A percentile compares a stretch with the other conserved stretches of the same genome.
Evolutionary conservation across 495 filamentous ascomycete species (phyloP).

Genomic region (Oidiodendron maius): DNA sequence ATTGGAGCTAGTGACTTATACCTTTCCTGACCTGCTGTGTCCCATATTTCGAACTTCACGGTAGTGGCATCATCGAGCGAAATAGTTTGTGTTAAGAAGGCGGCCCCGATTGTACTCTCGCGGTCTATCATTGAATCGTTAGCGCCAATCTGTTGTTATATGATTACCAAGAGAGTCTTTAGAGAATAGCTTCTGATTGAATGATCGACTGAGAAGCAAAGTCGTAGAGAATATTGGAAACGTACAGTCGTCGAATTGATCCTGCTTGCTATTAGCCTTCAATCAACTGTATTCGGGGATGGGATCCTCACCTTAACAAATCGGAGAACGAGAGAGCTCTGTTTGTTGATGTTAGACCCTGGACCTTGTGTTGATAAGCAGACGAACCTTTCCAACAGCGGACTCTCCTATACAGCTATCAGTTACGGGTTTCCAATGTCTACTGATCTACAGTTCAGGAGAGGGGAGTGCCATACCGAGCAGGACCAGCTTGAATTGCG

Average conservation of each 20-base stretch:
- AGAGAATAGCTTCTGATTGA: no score
- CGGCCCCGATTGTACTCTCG: slow-evolving; percentile 97
- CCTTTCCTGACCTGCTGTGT: slow-evolving; percentile 95
- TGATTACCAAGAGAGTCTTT: no score
- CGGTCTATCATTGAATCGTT: slow-evolving; percentile 42
- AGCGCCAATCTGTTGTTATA: not conserved
- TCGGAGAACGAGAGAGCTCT: slow-evolving; percentile 95
- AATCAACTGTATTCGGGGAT: no score
- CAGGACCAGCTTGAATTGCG: slow-evolving; percentile 97
- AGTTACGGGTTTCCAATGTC: not conserved
- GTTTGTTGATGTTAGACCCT: slow-evolving; percentile 31
- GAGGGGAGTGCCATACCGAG: slow-evolving; percentile 56
- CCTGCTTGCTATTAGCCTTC: no score
- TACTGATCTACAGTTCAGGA: not conserved
- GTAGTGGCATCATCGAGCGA: slow-evolving; percentile 95
- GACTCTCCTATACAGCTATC: slow-evolving; percentile 68
- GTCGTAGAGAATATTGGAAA: no score
- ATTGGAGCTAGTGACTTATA: slow-evolving; percentile 98
- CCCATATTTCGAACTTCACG: slow-evolving; percentile 99
- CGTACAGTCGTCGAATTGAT: slow-evolving; percentile 92
- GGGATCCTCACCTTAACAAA: slow-evolving; percentile 83
- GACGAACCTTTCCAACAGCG: slow-evolving; percentile 87
- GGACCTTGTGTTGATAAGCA: slow-evolving; percentile 4
- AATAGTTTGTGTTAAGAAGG: slow-evolving; percentile 98
- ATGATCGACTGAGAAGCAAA: no score